These are phyloP conservation scores for Colletotrichum echinochloae DNA, from an alignment of 2,329 filamentous ascomycete genomes.

Conservation along the genomic window DNA sequence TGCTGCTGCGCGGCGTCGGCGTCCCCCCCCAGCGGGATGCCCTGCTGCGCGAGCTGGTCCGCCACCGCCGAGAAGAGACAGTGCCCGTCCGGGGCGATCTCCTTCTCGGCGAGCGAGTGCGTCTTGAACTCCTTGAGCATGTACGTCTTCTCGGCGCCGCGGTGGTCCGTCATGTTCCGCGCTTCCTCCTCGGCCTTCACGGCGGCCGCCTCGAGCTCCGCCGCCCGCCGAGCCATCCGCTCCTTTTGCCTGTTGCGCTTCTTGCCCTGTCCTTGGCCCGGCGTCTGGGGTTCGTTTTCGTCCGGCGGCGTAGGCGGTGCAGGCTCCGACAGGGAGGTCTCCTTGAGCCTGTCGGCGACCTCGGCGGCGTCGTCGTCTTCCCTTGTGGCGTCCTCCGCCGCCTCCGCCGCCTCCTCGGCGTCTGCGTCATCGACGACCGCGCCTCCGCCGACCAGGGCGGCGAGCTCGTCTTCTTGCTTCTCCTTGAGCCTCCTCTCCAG, in stretches of 20 bases:
- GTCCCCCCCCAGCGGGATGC: conserved; percentile 55
- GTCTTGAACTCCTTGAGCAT: conserved; percentile 77
- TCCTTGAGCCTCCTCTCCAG: conserved; percentile 76
- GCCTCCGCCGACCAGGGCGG: conserved; percentile 51
- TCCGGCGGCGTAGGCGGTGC: conserved; percentile 32
- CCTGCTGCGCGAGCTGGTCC: conserved; percentile 76
- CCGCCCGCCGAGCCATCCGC: conserved; percentile 87
- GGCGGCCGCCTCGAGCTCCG: conserved; percentile 80
- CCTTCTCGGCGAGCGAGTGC: conserved; percentile 76
- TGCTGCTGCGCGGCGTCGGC: conserved; percentile 29
- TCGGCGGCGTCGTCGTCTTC: conserved; percentile 43
- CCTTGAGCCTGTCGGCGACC: conserved; percentile 40
- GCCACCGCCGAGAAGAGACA: conserved; percentile 94
- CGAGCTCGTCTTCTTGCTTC: conserved; percentile 72
- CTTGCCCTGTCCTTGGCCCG: conserved; percentile 56
- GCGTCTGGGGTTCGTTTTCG: conserved; percentile 31
- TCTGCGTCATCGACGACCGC: conserved; percentile 33
- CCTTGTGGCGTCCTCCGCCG: conserved; percentile 43
- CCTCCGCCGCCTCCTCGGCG: conserved; percentile 40
- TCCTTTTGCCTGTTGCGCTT: conserved; percentile 95
- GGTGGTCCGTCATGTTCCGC: conserved; percentile 77
- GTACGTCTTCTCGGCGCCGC: conserved; percentile 74
- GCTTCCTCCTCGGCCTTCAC: conserved; percentile 81
- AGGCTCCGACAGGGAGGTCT: conserved; percentile 12
- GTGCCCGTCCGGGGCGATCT: conserved; percentile 91